Evolutionary conservation across 2,329 filamentous ascomycete genomes (phyloP).

Genomic region (Fusarium oligoseptatum): DNA sequence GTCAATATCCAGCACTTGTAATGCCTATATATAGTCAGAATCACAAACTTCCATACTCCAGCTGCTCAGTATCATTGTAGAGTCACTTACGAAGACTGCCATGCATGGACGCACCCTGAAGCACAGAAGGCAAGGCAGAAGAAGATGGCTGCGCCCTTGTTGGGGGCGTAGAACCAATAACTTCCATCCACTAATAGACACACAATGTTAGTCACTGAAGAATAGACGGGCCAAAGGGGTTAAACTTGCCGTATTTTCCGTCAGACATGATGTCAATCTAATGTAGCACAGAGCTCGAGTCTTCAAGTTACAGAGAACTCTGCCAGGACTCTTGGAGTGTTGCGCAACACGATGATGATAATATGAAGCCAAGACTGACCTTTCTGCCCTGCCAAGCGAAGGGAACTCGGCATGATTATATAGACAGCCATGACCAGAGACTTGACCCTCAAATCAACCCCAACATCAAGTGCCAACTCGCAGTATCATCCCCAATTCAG

Average conservation of each 20-base stretch:
- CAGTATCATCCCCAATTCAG: conserved; percentile 14
- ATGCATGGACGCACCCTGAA: conserved; percentile 56
- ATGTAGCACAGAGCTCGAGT: neutral
- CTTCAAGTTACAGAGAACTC: neutral
- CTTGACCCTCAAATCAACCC: neutral
- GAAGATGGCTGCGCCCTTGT: conserved; percentile 62
- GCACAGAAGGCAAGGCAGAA: conserved; percentile 58
- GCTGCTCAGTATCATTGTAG: no score
- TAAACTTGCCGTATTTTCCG: conserved; percentile 49
- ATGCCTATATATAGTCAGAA: conserved; percentile 52
- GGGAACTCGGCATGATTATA: conserved; percentile 20
- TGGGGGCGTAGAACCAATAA: conserved; percentile 62
- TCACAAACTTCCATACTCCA: neutral
- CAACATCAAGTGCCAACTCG: conserved; percentile 1
- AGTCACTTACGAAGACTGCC: conserved; percentile 61
- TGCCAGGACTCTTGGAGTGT: neutral
- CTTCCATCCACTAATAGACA: conserved; percentile 54
- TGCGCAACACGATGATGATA: neutral
- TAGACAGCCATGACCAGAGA: neutral
- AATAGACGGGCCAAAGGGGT: neutral
- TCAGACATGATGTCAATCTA: conserved; percentile 40
- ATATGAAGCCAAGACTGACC: neutral
- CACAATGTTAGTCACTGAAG: neutral
- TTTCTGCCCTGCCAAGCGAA: neutral
- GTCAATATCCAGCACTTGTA: conserved; percentile 71